A percentile compares a stretch with the other conserved stretches of the same genome.
These are phyloP conservation scores for Populus trichocarpa DNA, from an alignment of 441 rosid species.

Conservation along the genomic window DNA sequence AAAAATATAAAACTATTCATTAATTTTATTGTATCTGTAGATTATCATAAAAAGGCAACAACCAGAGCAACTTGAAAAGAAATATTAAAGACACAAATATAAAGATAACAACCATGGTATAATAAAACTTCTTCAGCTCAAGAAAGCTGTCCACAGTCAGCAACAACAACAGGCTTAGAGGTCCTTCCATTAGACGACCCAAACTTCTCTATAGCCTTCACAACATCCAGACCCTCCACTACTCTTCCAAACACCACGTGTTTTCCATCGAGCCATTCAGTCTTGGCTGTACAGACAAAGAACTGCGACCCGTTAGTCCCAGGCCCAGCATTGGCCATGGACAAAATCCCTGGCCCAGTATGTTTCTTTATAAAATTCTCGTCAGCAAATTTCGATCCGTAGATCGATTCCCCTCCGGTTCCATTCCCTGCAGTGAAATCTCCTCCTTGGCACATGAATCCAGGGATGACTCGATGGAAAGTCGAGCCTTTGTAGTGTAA, in stretches of 20 bases:
- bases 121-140: too few relatives aligned
- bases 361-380: conserved; percentile 43
- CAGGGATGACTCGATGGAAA: conserved; percentile 68
- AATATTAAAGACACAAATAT: too few relatives aligned
- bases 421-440: conserved; percentile 74
- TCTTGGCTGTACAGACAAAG: conserved; percentile 36
- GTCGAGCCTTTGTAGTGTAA: conserved; percentile 67
- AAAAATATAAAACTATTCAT: too few relatives aligned
- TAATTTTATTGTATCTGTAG: background rate
- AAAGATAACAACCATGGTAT: too few relatives aligned
- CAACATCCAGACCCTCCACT: conserved; percentile 45
- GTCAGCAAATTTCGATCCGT: conserved; percentile 40
- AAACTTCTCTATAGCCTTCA: conserved; percentile 36
- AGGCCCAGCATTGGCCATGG: conserved; percentile 50
- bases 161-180: conserved; percentile 27
- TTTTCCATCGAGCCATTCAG: conserved; percentile 40
- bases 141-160: conserved; percentile 5
- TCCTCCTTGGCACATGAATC: conserved; percentile 76
- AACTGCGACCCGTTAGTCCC: conserved; percentile 49
- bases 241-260: conserved; percentile 50
- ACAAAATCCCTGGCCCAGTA: conserved; percentile 36
- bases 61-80: too few relatives aligned
- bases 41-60: background rate
- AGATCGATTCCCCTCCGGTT: conserved; percentile 46
- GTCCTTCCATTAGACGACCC: conserved; percentile 23